These are phyloP conservation scores for Termitomyces titanicus DNA, from an alignment of 768 basidiomycete genomes.

Conservation along the genomic window DNA sequence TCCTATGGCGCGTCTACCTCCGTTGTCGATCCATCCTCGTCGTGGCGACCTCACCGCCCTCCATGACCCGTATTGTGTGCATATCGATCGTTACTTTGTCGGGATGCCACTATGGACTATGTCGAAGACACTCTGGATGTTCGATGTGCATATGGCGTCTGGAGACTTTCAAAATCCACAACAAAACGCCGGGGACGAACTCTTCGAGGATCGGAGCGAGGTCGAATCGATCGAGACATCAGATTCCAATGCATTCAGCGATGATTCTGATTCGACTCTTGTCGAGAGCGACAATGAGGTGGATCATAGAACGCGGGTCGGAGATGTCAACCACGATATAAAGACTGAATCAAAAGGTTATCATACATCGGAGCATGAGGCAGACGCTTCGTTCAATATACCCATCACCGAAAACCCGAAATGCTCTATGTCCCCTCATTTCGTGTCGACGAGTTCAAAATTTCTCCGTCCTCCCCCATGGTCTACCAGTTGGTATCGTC, in stretches of 20 bases:
- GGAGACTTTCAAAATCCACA: slow-evolving; percentile 8
- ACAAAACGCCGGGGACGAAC: slow-evolving; percentile 17
- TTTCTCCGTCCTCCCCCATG: slow-evolving; percentile 17
- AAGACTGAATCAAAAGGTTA: not conserved
- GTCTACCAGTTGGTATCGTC: slow-evolving; percentile 49
- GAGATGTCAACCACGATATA: not conserved
- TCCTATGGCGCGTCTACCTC: slow-evolving; percentile 20
- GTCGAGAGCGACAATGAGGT: slow-evolving; percentile 41
- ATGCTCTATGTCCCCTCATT: not conserved
- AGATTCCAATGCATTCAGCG: slow-evolving; percentile 33
- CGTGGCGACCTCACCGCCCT: slow-evolving; percentile 58
- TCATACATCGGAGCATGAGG: not conserved
- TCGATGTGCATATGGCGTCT: slow-evolving; percentile 44
- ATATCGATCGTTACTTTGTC: slow-evolving; percentile 59
- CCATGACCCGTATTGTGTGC: slow-evolving; percentile 52
- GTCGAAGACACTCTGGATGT: slow-evolving; percentile 61
- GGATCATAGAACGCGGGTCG: not conserved
- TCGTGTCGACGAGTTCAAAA: slow-evolving; percentile 9
- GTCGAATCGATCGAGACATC: slow-evolving; percentile 30
- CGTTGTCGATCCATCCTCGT: slow-evolving; percentile 51
- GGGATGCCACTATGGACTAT: slow-evolving; percentile 62
- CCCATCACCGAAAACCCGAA: not conserved
- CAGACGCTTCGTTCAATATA: not conserved
- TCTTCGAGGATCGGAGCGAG: slow-evolving; percentile 25
- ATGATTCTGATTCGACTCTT: slow-evolving; percentile 56